These are phyloP conservation scores for Trichoderma sp. DNA, from an alignment of 2,329 filamentous ascomycete species.

Conservation along the genomic window DNA sequence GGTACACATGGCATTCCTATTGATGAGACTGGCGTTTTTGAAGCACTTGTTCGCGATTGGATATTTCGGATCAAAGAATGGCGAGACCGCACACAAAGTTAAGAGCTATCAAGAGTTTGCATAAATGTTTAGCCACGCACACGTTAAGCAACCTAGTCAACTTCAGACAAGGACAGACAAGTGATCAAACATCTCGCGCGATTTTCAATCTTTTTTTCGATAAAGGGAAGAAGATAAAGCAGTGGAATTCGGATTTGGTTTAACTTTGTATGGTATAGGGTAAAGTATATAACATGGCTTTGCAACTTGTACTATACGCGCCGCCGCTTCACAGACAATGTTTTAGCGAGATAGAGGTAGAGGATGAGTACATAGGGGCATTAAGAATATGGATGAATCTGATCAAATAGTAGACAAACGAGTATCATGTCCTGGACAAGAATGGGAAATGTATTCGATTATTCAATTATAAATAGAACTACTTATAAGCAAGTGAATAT, in stretches of 20 bases:
- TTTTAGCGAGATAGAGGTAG: not conserved
- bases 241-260: not conserved
- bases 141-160: not conserved
- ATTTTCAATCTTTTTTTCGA: no score
- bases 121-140: not conserved
- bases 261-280: not conserved
- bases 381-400: not conserved
- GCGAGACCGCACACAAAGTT: constrained; percentile 10
- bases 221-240: not conserved
- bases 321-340: not conserved
- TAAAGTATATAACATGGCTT: not conserved
- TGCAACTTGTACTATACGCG: no score
- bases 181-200: not conserved
- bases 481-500: not conserved
- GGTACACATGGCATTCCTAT: constrained; percentile 28
- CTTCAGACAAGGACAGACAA: not conserved
- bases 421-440: accelerated
- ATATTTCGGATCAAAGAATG: constrained; percentile 27
- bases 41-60: constrained; percentile 30
- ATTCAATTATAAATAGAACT: not conserved
- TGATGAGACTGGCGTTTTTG: constrained; percentile 28
- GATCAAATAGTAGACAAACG: not conserved
- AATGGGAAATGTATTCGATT: not conserved
- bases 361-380: not conserved
- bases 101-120: constrained; percentile 5